phyloP scores from a whole-genome alignment of 2,329 filamentous ascomycete species.

The Fusarium humuli region DNA sequence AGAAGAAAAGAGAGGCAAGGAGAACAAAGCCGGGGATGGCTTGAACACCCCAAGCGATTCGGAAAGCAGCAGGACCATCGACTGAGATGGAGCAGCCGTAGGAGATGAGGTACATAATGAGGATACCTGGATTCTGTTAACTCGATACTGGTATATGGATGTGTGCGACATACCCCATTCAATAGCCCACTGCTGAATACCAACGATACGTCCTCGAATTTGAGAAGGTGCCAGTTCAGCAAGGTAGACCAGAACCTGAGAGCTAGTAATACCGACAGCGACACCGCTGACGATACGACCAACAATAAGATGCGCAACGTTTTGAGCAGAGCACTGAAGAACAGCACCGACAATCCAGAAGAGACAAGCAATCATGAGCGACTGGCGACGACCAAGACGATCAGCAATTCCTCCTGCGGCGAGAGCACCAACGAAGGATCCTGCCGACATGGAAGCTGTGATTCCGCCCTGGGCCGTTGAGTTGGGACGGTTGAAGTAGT shows the following conservation, averaged over 20 bases:
- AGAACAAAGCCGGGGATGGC: conserved; percentile 70
- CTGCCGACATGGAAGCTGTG: conserved; percentile 61
- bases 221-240: conserved; percentile 71
- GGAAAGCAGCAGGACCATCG: conserved; percentile 66
- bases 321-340: conserved; percentile 68
- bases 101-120: conserved; percentile 77
- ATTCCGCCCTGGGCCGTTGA: conserved; percentile 62
- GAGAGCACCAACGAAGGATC: conserved; percentile 60
- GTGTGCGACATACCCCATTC: conserved; percentile 59
- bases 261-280: conserved; percentile 73
- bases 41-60: conserved; percentile 73
- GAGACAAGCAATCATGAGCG: conserved; percentile 58
- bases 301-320: conserved; percentile 65
- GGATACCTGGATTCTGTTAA: conserved; percentile 62
- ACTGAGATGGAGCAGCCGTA: conserved; percentile 70
- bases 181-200: conserved; percentile 80
- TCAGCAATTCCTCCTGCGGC: conserved; percentile 61
- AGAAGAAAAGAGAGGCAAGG: conserved; percentile 67
- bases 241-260: conserved; percentile 76
- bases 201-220: conserved; percentile 73
- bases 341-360: conserved; percentile 69
- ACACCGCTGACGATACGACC: conserved; percentile 72
- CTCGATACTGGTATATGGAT: rapidly evolving
- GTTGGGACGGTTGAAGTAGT: conserved; percentile 62
- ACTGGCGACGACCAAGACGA: conserved; percentile 57